These are phyloP conservation scores for Suillus lakei DNA, from an alignment of 768 basidiomycete species.

Conservation along the genomic window DNA sequence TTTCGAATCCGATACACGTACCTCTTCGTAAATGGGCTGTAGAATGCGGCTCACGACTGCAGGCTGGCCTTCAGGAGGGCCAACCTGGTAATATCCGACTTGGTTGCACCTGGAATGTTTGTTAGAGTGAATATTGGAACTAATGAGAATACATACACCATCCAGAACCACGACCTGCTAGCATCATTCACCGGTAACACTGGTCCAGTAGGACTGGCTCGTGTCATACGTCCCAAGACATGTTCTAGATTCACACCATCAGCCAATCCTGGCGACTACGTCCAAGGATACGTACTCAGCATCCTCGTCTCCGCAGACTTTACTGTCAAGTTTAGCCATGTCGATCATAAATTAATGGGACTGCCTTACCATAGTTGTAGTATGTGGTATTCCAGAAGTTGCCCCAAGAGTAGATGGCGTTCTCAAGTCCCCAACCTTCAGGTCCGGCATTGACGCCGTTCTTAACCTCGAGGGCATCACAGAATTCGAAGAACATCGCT, in stretches of 20 bases:
- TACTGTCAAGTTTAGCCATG: slow-evolving; percentile 3
- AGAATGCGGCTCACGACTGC: slow-evolving; percentile 40
- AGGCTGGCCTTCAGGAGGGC: slow-evolving; percentile 43
- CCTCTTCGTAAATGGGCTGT: slow-evolving; percentile 34
- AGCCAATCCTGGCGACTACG: slow-evolving; percentile 20
- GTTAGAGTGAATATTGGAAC: not conserved
- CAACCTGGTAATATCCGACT: slow-evolving; percentile 55
- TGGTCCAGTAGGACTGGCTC: slow-evolving; percentile 49
- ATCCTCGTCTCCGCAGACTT: slow-evolving; percentile 56
- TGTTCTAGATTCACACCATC: slow-evolving; percentile 42
- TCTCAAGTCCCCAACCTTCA: slow-evolving; percentile 63
- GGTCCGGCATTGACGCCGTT: slow-evolving; percentile 45
- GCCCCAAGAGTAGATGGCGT: slow-evolving; percentile 68
- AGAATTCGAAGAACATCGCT: slow-evolving; percentile 42
- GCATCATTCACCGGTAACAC: slow-evolving; percentile 59
- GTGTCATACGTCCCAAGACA: slow-evolving; percentile 49
- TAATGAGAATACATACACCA: slow-evolving; percentile 49
- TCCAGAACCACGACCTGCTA: slow-evolving; percentile 72
- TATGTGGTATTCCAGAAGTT: slow-evolving; percentile 59
- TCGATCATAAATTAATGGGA: not conserved
- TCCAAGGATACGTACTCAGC: slow-evolving; percentile 47
- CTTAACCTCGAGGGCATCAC: slow-evolving; percentile 44
- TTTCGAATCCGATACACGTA: slow-evolving; percentile 10
- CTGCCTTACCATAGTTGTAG: slow-evolving; percentile 46
- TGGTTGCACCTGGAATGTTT: slow-evolving; percentile 60